Conservation (phyloP, 805 yeast genomes). For the Grigorovia jiainica region DNA sequence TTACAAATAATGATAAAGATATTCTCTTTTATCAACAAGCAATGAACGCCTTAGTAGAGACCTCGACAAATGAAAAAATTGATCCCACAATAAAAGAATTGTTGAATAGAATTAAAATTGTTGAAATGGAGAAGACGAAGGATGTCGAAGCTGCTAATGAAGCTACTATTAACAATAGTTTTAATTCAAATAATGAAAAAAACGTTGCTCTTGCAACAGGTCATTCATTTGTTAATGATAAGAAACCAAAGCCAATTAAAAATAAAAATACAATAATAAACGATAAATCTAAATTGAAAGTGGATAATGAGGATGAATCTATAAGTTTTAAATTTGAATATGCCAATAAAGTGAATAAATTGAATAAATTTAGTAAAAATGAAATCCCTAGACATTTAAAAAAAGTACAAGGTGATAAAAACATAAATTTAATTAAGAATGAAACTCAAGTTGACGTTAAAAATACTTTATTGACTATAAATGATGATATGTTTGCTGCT, state of each 20-base stretch:
- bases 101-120: slow-evolving; percentile 8
- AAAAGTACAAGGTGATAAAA: neutral
- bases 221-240: neutral
- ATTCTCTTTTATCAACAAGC: slow-evolving; percentile 17
- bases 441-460: neutral
- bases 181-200: neutral
- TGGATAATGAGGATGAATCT: too few species aligned
- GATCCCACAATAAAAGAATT: slow-evolving; percentile 20
- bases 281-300: neutral
- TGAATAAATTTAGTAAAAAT: neutral
- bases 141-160: neutral
- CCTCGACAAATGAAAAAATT: slow-evolving; percentile 9
- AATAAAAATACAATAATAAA: too few species aligned
- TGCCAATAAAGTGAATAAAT: neutral
- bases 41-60: slow-evolving; percentile 18
- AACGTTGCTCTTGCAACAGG: neutral
- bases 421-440: neutral
- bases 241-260: too few species aligned
- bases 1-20: slow-evolving; percentile 14
- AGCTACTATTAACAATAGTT: neutral
- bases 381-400: neutral
- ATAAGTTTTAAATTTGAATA: neutral
- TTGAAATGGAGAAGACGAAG: neutral
- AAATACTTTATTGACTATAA: too few species aligned
- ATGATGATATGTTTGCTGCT: too few species aligned